These are phyloP conservation scores for Cenchrus purpureus DNA, from an alignment of 176 grass and related monocot genomes.

Conservation along the genomic window DNA sequence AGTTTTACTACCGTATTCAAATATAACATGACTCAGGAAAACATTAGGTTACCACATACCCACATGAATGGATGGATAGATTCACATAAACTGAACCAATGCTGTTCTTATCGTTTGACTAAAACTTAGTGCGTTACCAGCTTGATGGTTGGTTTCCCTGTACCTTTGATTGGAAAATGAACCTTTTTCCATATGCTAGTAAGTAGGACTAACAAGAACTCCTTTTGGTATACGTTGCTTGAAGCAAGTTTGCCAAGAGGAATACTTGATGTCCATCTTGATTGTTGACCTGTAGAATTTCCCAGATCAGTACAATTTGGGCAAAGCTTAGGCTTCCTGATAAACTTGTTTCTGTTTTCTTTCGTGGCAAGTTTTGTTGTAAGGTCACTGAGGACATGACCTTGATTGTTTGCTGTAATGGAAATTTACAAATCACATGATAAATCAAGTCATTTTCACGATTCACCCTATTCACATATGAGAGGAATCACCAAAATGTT, in stretches of 20 bases:
- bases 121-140: not conserved
- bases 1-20: not conserved
- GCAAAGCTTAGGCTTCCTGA: not conserved
- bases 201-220: not conserved
- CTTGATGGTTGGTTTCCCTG: not conserved
- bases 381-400: not conserved
- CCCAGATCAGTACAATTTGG: not conserved
- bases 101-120: not conserved
- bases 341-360: conserved; percentile 8
- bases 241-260: not conserved
- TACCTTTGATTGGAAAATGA: not conserved
- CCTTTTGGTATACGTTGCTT: not conserved
- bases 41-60: not conserved
- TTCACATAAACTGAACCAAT: not conserved
- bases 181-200: not conserved
- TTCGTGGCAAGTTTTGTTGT: not conserved
- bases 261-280: not conserved
- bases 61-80: conserved; percentile 1
- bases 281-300: not conserved
- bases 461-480: not conserved
- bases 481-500: not conserved
- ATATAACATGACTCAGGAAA: not conserved
- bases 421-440: not conserved
- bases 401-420: not conserved
- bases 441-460: not conserved